Percentiles rank a stretch among this genome's conserved stretches.
Conservation (phyloP, 257 asterid species). For the Leptodermis oblonga region DNA sequence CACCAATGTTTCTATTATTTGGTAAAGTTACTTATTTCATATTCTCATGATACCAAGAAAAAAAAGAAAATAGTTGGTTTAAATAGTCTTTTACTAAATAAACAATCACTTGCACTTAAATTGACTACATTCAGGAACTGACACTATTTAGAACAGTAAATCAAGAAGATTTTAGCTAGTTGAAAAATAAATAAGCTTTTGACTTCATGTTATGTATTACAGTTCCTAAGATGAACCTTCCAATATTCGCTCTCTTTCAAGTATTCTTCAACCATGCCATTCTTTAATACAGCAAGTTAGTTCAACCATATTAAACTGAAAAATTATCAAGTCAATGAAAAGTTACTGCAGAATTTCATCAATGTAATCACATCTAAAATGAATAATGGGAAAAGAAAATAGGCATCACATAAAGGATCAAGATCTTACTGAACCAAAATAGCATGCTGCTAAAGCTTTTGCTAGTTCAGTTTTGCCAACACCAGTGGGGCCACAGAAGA, state of each 20-base stretch:
- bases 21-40: neutral
- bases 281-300: neutral
- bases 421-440: constrained; percentile 89
- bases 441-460: constrained; percentile 86
- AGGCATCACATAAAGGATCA: neutral
- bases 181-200: neutral
- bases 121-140: neutral
- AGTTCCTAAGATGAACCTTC: neutral
- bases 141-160: too few species aligned
- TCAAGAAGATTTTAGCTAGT: neutral
- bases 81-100: neutral
- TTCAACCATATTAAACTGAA: neutral
- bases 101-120: neutral
- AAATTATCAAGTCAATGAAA: neutral
- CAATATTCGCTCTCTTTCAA: neutral
- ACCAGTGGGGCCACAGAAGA: constrained; percentile 99
- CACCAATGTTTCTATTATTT: neutral
- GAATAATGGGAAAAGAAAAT: neutral
- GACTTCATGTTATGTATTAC: neutral
- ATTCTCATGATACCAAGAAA: neutral
- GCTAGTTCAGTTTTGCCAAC: constrained; percentile 97
- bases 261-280: neutral
- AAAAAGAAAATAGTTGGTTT: neutral
- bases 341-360: neutral
- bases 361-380: neutral